Evolutionary conservation across 176 grass and related monocot genomes (phyloP).

Genomic region (Ensete glaucum): DNA sequence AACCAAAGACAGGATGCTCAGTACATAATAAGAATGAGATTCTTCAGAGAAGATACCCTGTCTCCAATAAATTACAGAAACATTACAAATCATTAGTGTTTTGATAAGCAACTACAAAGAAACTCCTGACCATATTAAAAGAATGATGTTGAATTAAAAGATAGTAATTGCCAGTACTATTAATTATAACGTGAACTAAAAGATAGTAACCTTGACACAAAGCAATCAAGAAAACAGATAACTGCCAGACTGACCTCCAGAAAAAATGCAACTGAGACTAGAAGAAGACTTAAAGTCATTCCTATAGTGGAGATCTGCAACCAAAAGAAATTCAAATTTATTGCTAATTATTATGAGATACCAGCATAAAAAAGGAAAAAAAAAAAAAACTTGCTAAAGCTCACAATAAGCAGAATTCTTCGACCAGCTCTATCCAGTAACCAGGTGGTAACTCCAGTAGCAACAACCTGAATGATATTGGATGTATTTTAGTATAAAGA

Average conservation of each 20-base stretch:
- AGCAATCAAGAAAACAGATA: too few relatives aligned
- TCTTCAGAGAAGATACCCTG: conserved; percentile 51
- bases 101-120: background rate
- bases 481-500: background rate
- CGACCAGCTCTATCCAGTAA: conserved; percentile 90
- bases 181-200: too few relatives aligned
- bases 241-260: background rate
- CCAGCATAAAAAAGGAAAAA: background rate
- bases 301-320: background rate
- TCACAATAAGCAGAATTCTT: conserved; percentile 64
- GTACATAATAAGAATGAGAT: conserved; percentile 46
- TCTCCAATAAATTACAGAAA: conserved; percentile 22
- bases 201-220: too few relatives aligned
- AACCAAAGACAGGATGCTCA: conserved; percentile 77
- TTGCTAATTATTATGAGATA: background rate
- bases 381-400: background rate
- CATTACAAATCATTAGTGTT: background rate
- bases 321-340: background rate
- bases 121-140: background rate
- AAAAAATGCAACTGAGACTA: conserved; percentile 15
- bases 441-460: conserved; percentile 81
- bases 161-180: too few relatives aligned
- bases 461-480: conserved; percentile 47
- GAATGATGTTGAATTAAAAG: too few relatives aligned
- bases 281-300: conserved; percentile 4